These are phyloP conservation scores for Hirschioporus abietinus DNA, from an alignment of 768 basidiomycete species.

Conservation along the genomic window DNA sequence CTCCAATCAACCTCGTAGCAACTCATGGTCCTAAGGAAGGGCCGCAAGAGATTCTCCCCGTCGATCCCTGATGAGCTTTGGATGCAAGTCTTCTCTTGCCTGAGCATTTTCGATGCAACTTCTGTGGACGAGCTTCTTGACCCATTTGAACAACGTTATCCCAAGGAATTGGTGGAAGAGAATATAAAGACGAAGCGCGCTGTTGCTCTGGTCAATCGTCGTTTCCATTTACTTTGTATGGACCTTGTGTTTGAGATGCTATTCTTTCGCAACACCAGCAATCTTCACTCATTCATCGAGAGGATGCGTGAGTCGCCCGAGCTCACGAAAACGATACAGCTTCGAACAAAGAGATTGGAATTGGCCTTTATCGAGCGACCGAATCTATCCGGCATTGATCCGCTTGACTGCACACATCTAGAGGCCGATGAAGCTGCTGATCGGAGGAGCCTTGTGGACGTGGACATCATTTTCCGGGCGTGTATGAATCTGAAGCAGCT, in stretches of 20 bases:
- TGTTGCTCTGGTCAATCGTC: not conserved
- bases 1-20: not conserved
- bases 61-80: not conserved
- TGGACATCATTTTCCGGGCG: not conserved
- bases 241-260: not conserved
- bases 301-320: not conserved
- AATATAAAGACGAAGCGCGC: not conserved
- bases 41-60: not conserved
- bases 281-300: conserved; percentile 2
- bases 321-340: not conserved
- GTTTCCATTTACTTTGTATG: not conserved
- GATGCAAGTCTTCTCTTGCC: not conserved
- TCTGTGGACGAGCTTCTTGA: not conserved
- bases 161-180: not conserved
- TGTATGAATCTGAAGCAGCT: not conserved
- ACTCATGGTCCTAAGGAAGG: not conserved
- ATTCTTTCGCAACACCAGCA: not conserved
- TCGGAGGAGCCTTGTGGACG: not conserved
- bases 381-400: not conserved
- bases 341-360: not conserved
- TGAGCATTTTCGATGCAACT: not conserved
- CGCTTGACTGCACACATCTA: not conserved
- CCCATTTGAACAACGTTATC: not conserved
- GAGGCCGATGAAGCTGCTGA: not conserved
- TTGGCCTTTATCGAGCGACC: not conserved